These are phyloP conservation scores for Phytophthora pinifolia DNA, from an alignment of 352 stramenopile genomes.

Conservation along the genomic window DNA sequence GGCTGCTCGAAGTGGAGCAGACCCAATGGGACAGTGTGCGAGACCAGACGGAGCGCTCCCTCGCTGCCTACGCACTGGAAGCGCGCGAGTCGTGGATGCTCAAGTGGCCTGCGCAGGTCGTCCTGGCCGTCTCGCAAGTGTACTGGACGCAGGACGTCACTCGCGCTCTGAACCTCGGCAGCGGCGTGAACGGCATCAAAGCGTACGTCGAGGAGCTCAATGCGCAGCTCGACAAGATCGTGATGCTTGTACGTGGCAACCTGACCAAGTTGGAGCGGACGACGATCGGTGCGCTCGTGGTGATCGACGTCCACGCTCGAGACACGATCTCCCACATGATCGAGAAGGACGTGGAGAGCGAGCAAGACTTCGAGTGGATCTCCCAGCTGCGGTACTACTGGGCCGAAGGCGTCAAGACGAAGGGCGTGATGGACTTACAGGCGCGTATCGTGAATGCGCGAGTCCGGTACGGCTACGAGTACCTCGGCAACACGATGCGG, in stretches of 20 bases:
- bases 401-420: slow-evolving; percentile 63
- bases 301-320: slow-evolving; percentile 92
- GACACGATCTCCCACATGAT: slow-evolving; percentile 94
- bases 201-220: slow-evolving; percentile 87
- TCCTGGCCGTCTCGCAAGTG: slow-evolving; percentile 91
- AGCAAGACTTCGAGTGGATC: slow-evolving; percentile 94
- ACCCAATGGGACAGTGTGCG: slow-evolving; percentile 92
- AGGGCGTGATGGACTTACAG: slow-evolving; percentile 67
- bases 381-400: slow-evolving; percentile 94
- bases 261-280: slow-evolving; percentile 91
- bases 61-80: slow-evolving; percentile 83
- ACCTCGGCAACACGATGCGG: slow-evolving; percentile 92
- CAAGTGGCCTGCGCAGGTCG: slow-evolving; percentile 93
- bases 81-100: slow-evolving; percentile 90
- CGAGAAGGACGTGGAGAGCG: slow-evolving; percentile 82
- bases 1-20: slow-evolving; percentile 91
- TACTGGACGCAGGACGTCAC: slow-evolving; percentile 95
- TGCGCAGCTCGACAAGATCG: slow-evolving; percentile 85
- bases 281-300: slow-evolving; percentile 91
- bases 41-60: slow-evolving; percentile 88
- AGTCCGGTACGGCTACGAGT: slow-evolving; percentile 90
- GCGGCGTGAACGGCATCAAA: slow-evolving; percentile 69
- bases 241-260: slow-evolving; percentile 91
- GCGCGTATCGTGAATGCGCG: slow-evolving; percentile 89
- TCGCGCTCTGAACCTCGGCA: slow-evolving; percentile 65